Evolutionary conservation across 2,329 filamentous ascomycete species (phyloP).

Genomic region (Tolypocladium tundrense): DNA sequence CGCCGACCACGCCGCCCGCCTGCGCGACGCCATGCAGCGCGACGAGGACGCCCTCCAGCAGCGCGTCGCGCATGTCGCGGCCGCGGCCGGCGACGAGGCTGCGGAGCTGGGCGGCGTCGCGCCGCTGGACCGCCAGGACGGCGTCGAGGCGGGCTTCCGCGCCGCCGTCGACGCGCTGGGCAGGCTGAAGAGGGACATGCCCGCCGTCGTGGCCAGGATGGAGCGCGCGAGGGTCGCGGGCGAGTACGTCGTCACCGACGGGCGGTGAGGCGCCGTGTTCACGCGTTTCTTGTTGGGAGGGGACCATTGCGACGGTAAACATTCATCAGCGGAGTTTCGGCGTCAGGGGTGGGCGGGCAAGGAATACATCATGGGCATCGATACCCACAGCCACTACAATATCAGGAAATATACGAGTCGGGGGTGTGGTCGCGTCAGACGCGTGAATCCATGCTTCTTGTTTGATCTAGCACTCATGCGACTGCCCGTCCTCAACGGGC

Average conservation of each 20-base stretch:
- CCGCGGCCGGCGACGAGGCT: conserved; percentile 7
- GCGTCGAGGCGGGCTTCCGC: conserved; percentile 35
- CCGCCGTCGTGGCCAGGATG: conserved; percentile 52
- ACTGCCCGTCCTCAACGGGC: background rate
- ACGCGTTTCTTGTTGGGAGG: background rate
- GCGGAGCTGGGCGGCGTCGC: conserved; percentile 16
- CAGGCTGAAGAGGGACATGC: conserved; percentile 48
- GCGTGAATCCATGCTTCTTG: background rate
- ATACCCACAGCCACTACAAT: background rate
- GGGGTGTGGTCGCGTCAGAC: background rate
- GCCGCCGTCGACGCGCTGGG: conserved; percentile 40
- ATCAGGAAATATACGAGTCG: background rate
- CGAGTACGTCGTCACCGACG: conserved; percentile 39
- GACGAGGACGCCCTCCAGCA: conserved; percentile 36
- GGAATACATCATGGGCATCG: background rate
- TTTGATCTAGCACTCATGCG: background rate
- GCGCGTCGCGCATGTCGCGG: conserved; percentile 12
- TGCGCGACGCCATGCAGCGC: conserved; percentile 27
- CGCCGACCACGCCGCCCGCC: conserved; percentile 27
- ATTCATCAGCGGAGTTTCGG: background rate
- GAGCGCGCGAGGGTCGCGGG: conserved; percentile 52
- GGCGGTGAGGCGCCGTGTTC: conserved; percentile 9
- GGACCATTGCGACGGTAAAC: background rate
- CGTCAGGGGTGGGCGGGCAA: background rate
- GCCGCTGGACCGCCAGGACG: conserved; percentile 30